These are phyloP conservation scores for Aspergillus nomiae DNA, from an alignment of 2,329 filamentous ascomycete species.

Conservation along the genomic window DNA sequence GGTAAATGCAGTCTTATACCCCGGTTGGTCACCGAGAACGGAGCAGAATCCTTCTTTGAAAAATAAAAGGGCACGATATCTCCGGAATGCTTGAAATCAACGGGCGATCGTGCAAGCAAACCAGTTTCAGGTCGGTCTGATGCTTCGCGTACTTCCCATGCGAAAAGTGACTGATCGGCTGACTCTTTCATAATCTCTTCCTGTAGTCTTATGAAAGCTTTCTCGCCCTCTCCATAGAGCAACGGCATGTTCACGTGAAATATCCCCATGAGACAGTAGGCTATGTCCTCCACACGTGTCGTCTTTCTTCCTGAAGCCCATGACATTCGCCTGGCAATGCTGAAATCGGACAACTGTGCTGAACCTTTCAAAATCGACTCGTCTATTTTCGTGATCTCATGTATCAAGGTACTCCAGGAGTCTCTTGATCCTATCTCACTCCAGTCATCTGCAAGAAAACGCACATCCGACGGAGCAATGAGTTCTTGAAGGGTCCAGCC, in stretches of 20 bases:
- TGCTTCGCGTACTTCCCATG: not conserved
- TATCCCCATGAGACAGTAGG: conserved; percentile 9
- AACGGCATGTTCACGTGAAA: conserved; percentile 9
- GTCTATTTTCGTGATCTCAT: not conserved
- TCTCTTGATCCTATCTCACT: conserved; percentile 1
- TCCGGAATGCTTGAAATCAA: not conserved
- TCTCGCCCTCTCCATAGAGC: conserved; percentile 5
- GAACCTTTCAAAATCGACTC: not conserved
- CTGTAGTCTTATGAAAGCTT: conserved; percentile 1
- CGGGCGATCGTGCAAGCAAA: conserved; percentile 1
- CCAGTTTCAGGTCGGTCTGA: not conserved
- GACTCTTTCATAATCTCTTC: conserved; percentile 9
- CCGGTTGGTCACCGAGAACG: not conserved
- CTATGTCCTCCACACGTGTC: conserved; percentile 4
- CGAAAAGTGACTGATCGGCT: conserved; percentile 6
- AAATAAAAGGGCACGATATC: not conserved
- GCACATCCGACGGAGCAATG: conserved; percentile 25
- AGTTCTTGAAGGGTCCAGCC: conserved; percentile 34
- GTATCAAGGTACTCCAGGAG: not conserved
- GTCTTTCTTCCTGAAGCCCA: conserved; percentile 1
- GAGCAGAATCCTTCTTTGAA: not conserved
- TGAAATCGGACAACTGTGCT: not conserved
- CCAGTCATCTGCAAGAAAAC: conserved; percentile 19
- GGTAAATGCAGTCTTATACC: not conserved
- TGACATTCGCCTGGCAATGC: conserved; percentile 7